These are phyloP conservation scores for Pelargonium hybrid DNA, from an alignment of 441 rosid species.

Conservation along the genomic window DNA sequence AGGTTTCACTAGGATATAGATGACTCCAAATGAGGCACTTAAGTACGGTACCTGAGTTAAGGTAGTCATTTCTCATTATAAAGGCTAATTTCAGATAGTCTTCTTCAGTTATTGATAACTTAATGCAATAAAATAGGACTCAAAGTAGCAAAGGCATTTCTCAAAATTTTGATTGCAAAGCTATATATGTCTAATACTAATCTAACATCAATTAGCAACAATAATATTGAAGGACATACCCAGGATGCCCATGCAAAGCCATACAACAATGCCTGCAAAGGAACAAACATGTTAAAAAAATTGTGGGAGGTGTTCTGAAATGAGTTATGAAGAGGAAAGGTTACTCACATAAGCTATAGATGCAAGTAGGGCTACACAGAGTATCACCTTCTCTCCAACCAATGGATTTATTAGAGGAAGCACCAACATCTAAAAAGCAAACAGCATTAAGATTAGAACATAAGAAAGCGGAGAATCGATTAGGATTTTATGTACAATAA, in stretches of 20 bases:
- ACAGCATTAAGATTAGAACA: not conserved
- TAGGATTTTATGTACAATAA: not conserved
- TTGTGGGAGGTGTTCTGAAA: not conserved
- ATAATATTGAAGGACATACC: not conserved
- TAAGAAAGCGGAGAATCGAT: too few relatives aligned
- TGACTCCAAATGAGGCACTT: conserved; percentile 46
- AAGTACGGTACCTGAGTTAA: conserved; percentile 10
- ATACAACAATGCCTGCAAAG: not conserved
- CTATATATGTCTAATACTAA: too few relatives aligned
- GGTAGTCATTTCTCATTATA: not conserved
- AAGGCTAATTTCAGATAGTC: not conserved
- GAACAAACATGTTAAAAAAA: not conserved
- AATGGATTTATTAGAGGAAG: conserved; percentile 2
- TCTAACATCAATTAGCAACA: too few relatives aligned
- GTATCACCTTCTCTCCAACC: conserved; percentile 1
- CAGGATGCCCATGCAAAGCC: conserved; percentile 2
- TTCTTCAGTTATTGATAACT: too few relatives aligned
- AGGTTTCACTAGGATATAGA: conserved; percentile 41
- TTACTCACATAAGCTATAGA: conserved; percentile 2
- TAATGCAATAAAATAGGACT: too few relatives aligned
- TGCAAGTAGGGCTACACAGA: conserved; percentile 1
- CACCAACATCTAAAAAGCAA: not conserved
- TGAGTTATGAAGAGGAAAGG: not conserved
- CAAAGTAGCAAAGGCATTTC: too few relatives aligned
- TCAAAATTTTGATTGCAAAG: too few relatives aligned